Base-by-base conservation (phyloP, 495 filamentous ascomycete genomes). In the Neurospora sp. region DNA sequence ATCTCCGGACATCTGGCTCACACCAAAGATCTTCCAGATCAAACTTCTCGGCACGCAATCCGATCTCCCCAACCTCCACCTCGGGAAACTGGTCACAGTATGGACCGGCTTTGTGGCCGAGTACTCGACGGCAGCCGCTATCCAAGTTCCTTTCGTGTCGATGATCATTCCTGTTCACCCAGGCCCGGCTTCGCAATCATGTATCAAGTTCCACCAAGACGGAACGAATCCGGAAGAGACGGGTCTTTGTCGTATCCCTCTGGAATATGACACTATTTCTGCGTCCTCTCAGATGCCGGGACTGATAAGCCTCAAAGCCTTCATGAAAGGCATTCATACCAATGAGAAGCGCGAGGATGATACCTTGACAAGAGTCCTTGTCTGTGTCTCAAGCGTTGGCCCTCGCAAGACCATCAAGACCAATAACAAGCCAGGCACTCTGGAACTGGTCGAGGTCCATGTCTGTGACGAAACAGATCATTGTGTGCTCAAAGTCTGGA, bases 381-480 rank as follows among this genome's bases (percentile, higher is more conserved):
- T 90, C 9, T 88, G 87, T 71, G 87, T 90, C 14, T 85, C 87
- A 76, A 86, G 85, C 73, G 80, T 89, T 71, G 88, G 87, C 0
- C 82, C 82, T 12, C 83, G 81, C 72, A 87, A 86, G 79, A 81
- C 77, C 78, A 82, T 90, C 69, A 83, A 81, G 3, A 84, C 82
- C 59, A 88, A 87, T 73, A 85, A 85, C 71, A 81, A 77, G 1
- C 79, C 78, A 38, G 72, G 72, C 5, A 74, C 77, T 5, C 76
- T 82, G 1, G 82, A 88, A 48, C 80, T 87, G 41, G 79, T 87
- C 37, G 86, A 88, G 69, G 78, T 91, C 11, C 77, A 81, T 20
- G 77, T 92, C 12, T 89, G 90, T 73, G 90, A 92, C 76, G 85
- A 91, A 74, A 91, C 88, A 3, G 82, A 79, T 5, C 84, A 86